Evolutionary conservation across 805 yeast species (phyloP), one percentile per base, ranked within the genome.

Genomic region (Komagataella pastoris): DNA sequence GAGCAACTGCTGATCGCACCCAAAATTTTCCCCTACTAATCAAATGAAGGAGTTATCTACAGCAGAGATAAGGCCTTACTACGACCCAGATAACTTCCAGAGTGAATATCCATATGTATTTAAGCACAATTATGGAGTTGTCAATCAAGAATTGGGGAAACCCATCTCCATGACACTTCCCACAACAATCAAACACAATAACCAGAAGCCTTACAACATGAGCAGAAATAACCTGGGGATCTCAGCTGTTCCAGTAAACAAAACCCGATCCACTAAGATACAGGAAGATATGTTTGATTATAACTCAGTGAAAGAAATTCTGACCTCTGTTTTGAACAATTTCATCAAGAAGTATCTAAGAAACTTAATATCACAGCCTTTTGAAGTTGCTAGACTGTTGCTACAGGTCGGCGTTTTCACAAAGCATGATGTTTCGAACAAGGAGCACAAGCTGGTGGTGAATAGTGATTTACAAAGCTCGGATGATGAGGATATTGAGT

Each of bases 361-460:
- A 54, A 79, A 83, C 47, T 64, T 88, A 36, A 62, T 86, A 7
- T 77, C 87, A 17, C 97, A 93, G 65, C 98, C 99, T 1, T 83
- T 90, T 65, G 97, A 91, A 58, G 84, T 87, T 17, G 79, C 86
- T 4, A 74, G 91, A 52, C 72, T 88, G 56, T 71, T 90, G 24
- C 67, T 89, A 52, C 98, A 93, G 65, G 84, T 87, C 12, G 95
- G 95, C 3, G 77, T 75, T 36, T 82, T 84, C 61, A 61, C 24
- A 30, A 45, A 10, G 44, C 17, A 24, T 46, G 47, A 44, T 17
- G 23, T 12, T 19, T 44, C 47, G 6, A 44, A 17, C 12, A 44
- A 44, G 14, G 47, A 47, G 50, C 18, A n/a, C 43, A 50, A 19
- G 17, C 14, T 49, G 14, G 51, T 12, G 43, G 47, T 19, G 23